phyloP scores from a whole-genome alignment of 2,329 filamentous ascomycete species.

The Ceratocystiopsis minuta region DNA sequence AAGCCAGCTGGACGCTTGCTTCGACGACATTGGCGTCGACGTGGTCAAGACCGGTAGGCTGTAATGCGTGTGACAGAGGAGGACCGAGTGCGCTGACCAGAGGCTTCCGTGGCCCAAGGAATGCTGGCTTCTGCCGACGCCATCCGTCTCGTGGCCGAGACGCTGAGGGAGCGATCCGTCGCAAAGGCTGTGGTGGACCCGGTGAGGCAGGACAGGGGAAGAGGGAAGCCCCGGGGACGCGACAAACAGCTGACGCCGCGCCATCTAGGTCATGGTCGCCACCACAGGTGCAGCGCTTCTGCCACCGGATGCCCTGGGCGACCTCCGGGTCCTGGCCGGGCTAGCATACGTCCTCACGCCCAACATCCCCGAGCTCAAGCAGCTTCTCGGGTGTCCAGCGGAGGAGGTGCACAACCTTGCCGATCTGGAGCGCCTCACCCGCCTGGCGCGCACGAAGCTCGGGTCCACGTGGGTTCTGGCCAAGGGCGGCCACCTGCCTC shows the following conservation, averaged over 20 bases:
- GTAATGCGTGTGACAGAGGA: too few species aligned
- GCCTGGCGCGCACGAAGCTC: constrained; percentile 38
- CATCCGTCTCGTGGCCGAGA: constrained; percentile 48
- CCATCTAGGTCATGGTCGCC: constrained; percentile 67
- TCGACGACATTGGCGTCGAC: constrained; percentile 72
- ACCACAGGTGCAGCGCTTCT: constrained; percentile 60
- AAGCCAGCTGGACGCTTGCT: constrained; percentile 70
- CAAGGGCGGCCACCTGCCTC: constrained; percentile 80
- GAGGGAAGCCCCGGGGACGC: too few species aligned
- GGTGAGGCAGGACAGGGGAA: constrained; percentile 24
- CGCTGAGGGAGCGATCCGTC: constrained; percentile 39
- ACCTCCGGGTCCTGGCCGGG: constrained; percentile 45
- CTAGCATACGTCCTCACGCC: constrained; percentile 54
- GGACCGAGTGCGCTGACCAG: neutral
- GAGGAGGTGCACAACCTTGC: constrained; percentile 33
- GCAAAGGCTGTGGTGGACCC: constrained; percentile 53
- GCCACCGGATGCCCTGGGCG: constrained; percentile 42
- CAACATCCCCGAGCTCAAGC: constrained; percentile 56
- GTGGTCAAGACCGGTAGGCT: constrained; percentile 74
- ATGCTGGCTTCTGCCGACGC: constrained; percentile 65
- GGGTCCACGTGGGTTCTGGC: constrained; percentile 69
- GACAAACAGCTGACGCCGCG: too few species aligned
- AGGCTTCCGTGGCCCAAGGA: constrained; percentile 26
- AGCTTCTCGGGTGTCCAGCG: constrained; percentile 35
- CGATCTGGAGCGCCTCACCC: constrained; percentile 53